phyloP scores from a whole-genome alignment of 2,329 filamentous ascomycete species.

The Alternaria burnsii region DNA sequence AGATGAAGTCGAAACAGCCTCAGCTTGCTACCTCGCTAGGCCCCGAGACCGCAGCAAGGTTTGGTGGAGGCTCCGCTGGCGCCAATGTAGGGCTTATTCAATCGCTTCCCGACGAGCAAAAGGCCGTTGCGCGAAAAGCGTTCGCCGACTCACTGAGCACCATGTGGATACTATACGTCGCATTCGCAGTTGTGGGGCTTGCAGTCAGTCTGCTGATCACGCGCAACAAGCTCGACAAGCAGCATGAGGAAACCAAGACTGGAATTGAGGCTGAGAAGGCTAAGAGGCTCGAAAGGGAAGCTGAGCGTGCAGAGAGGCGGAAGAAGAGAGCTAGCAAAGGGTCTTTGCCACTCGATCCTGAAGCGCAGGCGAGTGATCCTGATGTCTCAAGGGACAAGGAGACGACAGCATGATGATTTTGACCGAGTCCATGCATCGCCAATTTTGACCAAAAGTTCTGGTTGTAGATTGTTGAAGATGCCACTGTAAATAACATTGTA shows the following conservation, averaged over 20 bases:
- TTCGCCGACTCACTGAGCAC: conserved; percentile 56
- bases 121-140: conserved; percentile 51
- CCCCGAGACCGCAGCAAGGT: conserved; percentile 57
- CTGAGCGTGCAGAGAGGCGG: conserved; percentile 42
- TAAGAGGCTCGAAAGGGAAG: conserved; percentile 48
- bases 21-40: conserved; percentile 62
- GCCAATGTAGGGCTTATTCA: conserved; percentile 68
- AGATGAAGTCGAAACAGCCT: conserved; percentile 67
- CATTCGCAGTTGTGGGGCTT: conserved; percentile 52
- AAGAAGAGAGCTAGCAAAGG: conserved; percentile 37
- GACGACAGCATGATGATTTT: conserved; percentile 12
- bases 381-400: conserved; percentile 7
- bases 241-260: conserved; percentile 60
- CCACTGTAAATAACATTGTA: not conserved
- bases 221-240: conserved; percentile 52
- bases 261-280: conserved; percentile 56
- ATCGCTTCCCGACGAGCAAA: conserved; percentile 59
- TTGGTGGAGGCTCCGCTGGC: conserved; percentile 68
- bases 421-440: not conserved
- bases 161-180: conserved; percentile 61
- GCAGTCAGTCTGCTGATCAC: conserved; percentile 52
- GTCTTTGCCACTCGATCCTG: conserved; percentile 26
- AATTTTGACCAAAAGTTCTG: not conserved
- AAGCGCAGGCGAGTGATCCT: conserved; percentile 16
- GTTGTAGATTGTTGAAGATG: not conserved